These are phyloP conservation scores for Spinacia oleracea DNA, from an alignment of 179 eudicot genomes.

Conservation along the genomic window DNA sequence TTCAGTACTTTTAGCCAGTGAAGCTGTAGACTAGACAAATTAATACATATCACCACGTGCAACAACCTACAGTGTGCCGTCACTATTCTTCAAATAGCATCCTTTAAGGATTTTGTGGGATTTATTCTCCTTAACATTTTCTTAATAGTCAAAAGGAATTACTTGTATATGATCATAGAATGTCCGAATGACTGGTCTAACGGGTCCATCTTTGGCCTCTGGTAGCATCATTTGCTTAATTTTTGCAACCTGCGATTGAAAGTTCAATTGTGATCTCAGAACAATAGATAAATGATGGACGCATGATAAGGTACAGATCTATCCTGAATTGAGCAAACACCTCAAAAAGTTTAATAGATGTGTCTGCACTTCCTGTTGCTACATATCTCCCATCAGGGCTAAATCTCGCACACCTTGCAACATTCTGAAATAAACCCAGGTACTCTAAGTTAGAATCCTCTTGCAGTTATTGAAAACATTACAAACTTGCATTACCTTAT, in stretches of 20 bases:
- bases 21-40: background rate
- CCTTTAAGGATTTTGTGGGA: background rate
- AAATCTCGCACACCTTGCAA: conserved; percentile 85
- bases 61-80: background rate
- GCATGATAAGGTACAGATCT: conserved; percentile 1
- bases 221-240: conserved; percentile 79
- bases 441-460: conserved; percentile 19
- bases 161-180: conserved; percentile 84
- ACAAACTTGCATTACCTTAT: conserved; percentile 50
- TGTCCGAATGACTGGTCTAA: conserved; percentile 76
- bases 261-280: background rate
- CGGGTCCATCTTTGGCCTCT: conserved; percentile 68
- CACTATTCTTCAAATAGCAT: background rate
- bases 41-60: background rate
- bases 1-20: background rate
- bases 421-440: conserved; percentile 46
- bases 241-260: conserved; percentile 54
- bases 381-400: conserved; percentile 87
- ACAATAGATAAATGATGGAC: background rate
- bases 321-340: conserved; percentile 30
- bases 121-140: background rate
- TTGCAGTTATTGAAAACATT: conserved; percentile 1
- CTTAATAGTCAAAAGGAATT: conserved; percentile 7
- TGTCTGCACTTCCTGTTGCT: conserved; percentile 89
- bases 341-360: conserved; percentile 86